These are phyloP conservation scores for Rhodotorula sp. DNA, from an alignment of 1,284 basidiomycete genomes.

Conservation along the genomic window DNA sequence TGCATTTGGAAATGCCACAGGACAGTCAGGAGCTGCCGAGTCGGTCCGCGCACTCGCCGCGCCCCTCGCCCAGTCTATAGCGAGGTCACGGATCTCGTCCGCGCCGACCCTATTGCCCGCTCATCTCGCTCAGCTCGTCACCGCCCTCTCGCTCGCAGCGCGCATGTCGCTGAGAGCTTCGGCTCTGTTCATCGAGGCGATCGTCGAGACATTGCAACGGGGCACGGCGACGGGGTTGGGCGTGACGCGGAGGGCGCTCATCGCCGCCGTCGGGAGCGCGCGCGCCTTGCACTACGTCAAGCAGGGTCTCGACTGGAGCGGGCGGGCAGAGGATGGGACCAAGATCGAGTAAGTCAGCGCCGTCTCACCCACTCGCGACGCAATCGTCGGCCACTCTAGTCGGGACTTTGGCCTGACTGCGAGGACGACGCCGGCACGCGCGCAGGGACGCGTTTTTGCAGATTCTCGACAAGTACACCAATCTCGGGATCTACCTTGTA, in stretches of 20 bases:
- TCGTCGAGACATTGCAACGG: constrained; percentile 47
- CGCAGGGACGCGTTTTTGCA: constrained; percentile 49
- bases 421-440: background rate
- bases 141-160: constrained; percentile 49
- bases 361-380: background rate
- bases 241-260: constrained; percentile 49
- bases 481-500: constrained; percentile 55
- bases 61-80: constrained; percentile 19
- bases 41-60: background rate
- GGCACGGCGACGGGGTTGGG: constrained; percentile 45
- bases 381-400: background rate
- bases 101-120: constrained; percentile 49
- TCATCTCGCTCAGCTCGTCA: constrained; percentile 50
- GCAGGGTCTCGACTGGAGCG: constrained; percentile 41
- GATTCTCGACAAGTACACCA: constrained; percentile 55
- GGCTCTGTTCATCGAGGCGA: constrained; percentile 52
- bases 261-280: constrained; percentile 51
- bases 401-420: no score
- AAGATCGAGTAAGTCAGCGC: constrained; percentile 25
- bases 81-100: constrained; percentile 19
- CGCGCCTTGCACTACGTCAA: constrained; percentile 49
- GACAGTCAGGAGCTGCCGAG: background rate
- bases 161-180: constrained; percentile 49
- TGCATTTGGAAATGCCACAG: background rate
- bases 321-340: constrained; percentile 25